A percentile compares a stretch with the other conserved stretches of the same genome.
phyloP scores from a whole-genome alignment of 306 rosid genomes.

The Pterocarpus macrocarpus region DNA sequence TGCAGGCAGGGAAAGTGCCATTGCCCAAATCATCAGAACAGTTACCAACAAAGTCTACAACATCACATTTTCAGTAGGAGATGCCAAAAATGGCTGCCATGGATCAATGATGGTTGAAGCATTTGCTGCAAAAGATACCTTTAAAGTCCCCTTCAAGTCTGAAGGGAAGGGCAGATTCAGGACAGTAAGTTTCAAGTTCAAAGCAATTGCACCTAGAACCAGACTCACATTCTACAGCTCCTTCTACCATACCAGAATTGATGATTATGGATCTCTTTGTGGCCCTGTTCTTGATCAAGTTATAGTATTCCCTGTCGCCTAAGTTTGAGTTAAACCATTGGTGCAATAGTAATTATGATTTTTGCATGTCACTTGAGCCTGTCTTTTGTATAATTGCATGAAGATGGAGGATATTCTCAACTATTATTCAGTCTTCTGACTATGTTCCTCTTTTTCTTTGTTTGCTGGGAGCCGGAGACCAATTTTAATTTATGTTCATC shows the following conservation, averaged over 20 bases:
- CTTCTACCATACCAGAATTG: conserved; percentile 80
- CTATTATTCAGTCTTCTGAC: conserved; percentile 14
- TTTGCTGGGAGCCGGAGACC: neutral
- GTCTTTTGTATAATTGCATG: conserved; percentile 50
- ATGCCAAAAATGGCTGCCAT: conserved; percentile 92
- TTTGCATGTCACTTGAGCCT: conserved; percentile 46
- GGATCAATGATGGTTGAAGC: conserved; percentile 97
- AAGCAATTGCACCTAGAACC: conserved; percentile 69
- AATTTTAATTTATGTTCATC: neutral
- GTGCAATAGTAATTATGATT: conserved; percentile 40
- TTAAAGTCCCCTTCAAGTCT: conserved; percentile 83
- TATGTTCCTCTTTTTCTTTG: neutral
- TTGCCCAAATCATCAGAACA: conserved; percentile 85
- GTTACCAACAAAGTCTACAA: conserved; percentile 65
- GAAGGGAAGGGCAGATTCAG: conserved; percentile 76
- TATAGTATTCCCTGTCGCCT: conserved; percentile 59
- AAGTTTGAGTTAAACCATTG: conserved; percentile 22
- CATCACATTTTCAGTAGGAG: conserved; percentile 78
- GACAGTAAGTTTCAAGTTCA: conserved; percentile 70
- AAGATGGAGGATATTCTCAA: conserved; percentile 40
- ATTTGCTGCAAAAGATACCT: conserved; percentile 77
- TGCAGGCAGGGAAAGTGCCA: conserved; percentile 92
- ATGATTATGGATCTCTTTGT: conserved; percentile 89
- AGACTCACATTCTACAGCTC: conserved; percentile 94
- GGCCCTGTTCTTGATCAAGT: conserved; percentile 91